These are phyloP conservation scores for Fraxinus floribunda DNA, from an alignment of 305 asterid species.

Conservation along the genomic window DNA sequence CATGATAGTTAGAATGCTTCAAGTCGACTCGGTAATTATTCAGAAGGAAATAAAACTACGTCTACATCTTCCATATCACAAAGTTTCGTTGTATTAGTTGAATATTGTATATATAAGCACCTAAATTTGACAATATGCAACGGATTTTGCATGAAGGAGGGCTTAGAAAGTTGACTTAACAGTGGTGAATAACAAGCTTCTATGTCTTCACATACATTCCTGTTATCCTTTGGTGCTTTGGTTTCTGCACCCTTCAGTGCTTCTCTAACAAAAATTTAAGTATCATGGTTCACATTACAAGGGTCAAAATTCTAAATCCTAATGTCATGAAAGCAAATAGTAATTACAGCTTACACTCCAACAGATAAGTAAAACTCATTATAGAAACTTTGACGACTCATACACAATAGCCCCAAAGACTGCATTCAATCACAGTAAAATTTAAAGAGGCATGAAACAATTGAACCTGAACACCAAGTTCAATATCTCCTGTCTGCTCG, in stretches of 20 bases:
- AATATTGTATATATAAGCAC: neutral
- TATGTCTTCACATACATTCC: neutral
- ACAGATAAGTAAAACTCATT: neutral
- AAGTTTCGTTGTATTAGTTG: neutral
- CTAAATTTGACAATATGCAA: neutral
- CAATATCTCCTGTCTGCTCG: neutral
- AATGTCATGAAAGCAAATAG: neutral
- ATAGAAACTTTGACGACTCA: neutral
- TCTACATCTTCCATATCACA: neutral
- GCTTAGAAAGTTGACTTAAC: neutral
- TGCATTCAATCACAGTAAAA: neutral
- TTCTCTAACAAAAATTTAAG: neutral
- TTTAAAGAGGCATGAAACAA: too few species aligned
- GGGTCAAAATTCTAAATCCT: neutral
- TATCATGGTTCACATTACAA: neutral
- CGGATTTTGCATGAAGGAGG: neutral
- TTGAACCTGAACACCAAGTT: too few species aligned
- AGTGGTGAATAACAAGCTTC: neutral
- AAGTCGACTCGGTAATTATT: neutral
- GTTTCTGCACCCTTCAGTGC: neutral
- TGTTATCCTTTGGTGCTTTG: neutral
- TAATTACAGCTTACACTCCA: neutral
- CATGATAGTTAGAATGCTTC: slow-evolving; percentile 17
- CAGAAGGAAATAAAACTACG: neutral
- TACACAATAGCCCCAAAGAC: neutral